Conservation (phyloP, 2,329 filamentous ascomycete genomes). For the Fusarium paranaense region DNA sequence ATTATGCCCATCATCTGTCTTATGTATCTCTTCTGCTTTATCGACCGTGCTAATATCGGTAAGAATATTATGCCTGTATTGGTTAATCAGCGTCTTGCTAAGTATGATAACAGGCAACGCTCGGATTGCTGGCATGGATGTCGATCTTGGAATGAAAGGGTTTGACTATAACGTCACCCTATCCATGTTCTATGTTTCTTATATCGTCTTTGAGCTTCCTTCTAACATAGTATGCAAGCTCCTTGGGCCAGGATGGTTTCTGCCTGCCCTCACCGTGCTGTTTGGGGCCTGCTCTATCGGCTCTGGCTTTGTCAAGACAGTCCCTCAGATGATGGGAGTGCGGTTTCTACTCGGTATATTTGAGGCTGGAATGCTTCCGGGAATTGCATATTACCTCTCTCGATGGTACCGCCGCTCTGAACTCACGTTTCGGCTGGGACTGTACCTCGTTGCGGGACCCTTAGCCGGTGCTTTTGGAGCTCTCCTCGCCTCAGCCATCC, state of each 20-base stretch:
- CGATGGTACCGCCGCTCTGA: slow-evolving; percentile 73
- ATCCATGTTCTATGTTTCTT: slow-evolving; percentile 70
- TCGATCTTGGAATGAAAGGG: slow-evolving; percentile 62
- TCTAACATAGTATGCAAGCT: slow-evolving; percentile 72
- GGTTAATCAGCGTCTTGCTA: not conserved
- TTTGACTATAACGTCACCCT: slow-evolving; percentile 72
- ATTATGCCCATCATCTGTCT: slow-evolving; percentile 23
- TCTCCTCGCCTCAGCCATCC: slow-evolving; percentile 69
- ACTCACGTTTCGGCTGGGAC: slow-evolving; percentile 68
- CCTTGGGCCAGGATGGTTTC: slow-evolving; percentile 74
- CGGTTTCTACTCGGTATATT: slow-evolving; percentile 71
- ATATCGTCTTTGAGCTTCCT: slow-evolving; percentile 75
- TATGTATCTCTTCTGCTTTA: slow-evolving; percentile 68
- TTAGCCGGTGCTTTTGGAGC: slow-evolving; percentile 75
- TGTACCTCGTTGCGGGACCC: slow-evolving; percentile 73
- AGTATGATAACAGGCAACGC: slow-evolving; percentile 52
- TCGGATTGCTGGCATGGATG: slow-evolving; percentile 65
- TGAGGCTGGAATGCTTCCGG: slow-evolving; percentile 73
- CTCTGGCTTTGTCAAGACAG: slow-evolving; percentile 67
- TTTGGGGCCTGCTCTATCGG: slow-evolving; percentile 68
- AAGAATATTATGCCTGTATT: not conserved
- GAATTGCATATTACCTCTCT: slow-evolving; percentile 73
- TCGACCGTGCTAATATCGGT: slow-evolving; percentile 80
- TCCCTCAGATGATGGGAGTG: slow-evolving; percentile 61
- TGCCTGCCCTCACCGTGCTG: slow-evolving; percentile 64